Percentiles rank a stretch among this genome's conserved stretches.
Conservation (phyloP, 2,329 filamentous ascomycete species). For the Exophiala mesophila region DNA sequence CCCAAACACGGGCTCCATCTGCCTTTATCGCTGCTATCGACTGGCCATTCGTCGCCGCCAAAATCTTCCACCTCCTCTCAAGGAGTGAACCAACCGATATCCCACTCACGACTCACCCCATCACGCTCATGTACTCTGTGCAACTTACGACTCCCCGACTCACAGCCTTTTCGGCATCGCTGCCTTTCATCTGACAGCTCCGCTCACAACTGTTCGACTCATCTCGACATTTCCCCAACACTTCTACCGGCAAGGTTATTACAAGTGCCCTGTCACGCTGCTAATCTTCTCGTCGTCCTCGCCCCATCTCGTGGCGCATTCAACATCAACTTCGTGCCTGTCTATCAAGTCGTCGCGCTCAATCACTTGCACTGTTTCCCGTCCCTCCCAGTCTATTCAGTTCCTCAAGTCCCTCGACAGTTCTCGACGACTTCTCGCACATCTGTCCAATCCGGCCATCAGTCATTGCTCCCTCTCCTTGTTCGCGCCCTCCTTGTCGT, state of each 20-base stretch:
- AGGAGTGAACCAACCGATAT: conserved; percentile 16
- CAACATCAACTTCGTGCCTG: not conserved
- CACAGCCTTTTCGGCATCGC: no score
- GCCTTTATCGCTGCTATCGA: conserved; percentile 24
- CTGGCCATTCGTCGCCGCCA: conserved; percentile 21
- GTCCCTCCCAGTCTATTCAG: conserved; percentile 3
- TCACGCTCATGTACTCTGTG: not conserved
- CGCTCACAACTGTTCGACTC: not conserved
- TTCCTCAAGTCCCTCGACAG: no score
- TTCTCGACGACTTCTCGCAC: no score
- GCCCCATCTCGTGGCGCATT: no score
- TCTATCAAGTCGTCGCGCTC: not conserved
- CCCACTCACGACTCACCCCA: conserved; percentile 6
- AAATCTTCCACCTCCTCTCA: conserved; percentile 21
- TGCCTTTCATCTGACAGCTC: no score
- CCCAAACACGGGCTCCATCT: conserved; percentile 20
- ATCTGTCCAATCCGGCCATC: no score
- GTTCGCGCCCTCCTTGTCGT: no score
- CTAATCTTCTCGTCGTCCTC: not conserved
- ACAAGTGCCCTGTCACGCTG: not conserved
- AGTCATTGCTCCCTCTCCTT: no score
- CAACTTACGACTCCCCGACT: not conserved
- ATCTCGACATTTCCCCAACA: not conserved
- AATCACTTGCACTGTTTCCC: not conserved
- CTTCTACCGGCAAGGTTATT: not conserved